phyloP scores from a whole-genome alignment of 495 filamentous ascomycete species.

The Hapsidospora chrysogenum region DNA sequence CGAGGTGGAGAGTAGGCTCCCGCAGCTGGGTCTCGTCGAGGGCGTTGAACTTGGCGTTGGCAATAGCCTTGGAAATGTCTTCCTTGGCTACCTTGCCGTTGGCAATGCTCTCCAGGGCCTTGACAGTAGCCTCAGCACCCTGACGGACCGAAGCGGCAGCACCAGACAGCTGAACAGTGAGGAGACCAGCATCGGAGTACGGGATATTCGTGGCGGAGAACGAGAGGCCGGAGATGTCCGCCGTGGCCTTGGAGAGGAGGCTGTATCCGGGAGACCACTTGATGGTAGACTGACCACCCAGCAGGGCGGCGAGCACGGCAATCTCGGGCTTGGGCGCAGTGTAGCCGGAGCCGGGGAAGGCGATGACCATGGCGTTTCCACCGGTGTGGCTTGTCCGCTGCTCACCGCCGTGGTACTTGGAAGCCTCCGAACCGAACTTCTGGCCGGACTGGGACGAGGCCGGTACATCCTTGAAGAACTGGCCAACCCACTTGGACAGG shows the following conservation, averaged over 20 bases:
- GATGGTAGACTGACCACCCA: slow-evolving; percentile 79
- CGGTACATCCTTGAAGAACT: slow-evolving; percentile 60
- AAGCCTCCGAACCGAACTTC: slow-evolving; percentile 27
- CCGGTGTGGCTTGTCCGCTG: slow-evolving; percentile 64
- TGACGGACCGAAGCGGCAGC: slow-evolving; percentile 44
- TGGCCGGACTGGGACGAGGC: slow-evolving; percentile 13
- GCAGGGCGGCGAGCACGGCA: slow-evolving; percentile 71
- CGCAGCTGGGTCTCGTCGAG: slow-evolving; percentile 68
- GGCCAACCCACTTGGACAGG: slow-evolving; percentile 76
- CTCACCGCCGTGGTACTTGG: slow-evolving; percentile 89
- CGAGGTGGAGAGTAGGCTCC: slow-evolving; percentile 57
- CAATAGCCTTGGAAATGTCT: slow-evolving; percentile 77
- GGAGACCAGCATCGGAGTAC: slow-evolving; percentile 89
- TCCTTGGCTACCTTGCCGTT: slow-evolving; percentile 62
- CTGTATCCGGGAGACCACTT: slow-evolving; percentile 95
- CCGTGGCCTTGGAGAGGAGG: slow-evolving; percentile 61
- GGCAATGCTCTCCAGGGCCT: slow-evolving; percentile 63
- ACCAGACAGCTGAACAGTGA: slow-evolving; percentile 66
- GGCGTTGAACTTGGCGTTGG: slow-evolving; percentile 84
- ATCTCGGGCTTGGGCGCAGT: slow-evolving; percentile 74
- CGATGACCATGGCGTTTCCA: slow-evolving; percentile 68
- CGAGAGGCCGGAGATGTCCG: slow-evolving; percentile 44
- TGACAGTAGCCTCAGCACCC: slow-evolving; percentile 46
- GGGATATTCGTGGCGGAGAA: slow-evolving; percentile 57
- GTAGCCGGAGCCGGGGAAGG: slow-evolving; percentile 77